Evolutionary conservation across 805 yeast species (phyloP), one percentile per base, ranked within the genome.

Genomic region (Metschnikowia shivogae): DNA sequence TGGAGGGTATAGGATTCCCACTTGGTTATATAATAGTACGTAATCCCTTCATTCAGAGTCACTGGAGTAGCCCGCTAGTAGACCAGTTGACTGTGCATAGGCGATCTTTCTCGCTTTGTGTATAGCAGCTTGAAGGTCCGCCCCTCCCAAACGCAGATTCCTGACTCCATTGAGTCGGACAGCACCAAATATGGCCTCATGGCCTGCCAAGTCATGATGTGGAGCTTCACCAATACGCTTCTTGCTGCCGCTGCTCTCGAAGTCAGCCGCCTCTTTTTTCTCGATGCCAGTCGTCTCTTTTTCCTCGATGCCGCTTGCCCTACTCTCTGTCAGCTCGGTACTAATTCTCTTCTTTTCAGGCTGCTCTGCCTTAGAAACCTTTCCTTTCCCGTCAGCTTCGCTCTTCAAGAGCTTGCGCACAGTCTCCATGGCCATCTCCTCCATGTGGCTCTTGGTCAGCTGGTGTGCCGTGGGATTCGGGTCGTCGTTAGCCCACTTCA

Each of bases 401-500:
- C 34, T 26, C 12, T 39, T 39, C 43, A 80, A 60, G 30, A 78
- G 59, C 17, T 61, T 61, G 49, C 62, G 67, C 0, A 85, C 84
- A 0, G 81, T 73, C 20, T 77, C 75, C 39, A 80, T 62, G 0
- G 87, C 81, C 31, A 63, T 57, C 45, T 77, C 76, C 46, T 82
- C 84, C 36, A 73, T 46, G 26, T 73, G 66, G 37, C 76, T 65
- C 53, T 77, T 71, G 34, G 71, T 78, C 51, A 79, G 67, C 43
- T 60, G 67, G 49, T 71, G 76, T 3, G 87, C 82, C 4, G 63
- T 64, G 0, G 93, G 93, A 57, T 84, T 84, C 1, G 96, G 95
- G 61, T 89, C 96, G 35, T 86, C 92, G 48, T 79, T 80, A 0
- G 97, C 96, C 98, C 98, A 90, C 51, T 87, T 74, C 1, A 90